A percentile compares a stretch with the other conserved stretches of the same genome.
These are phyloP conservation scores for Aspergillus leporis DNA, from an alignment of 495 filamentous ascomycete species.

Conservation along the genomic window DNA sequence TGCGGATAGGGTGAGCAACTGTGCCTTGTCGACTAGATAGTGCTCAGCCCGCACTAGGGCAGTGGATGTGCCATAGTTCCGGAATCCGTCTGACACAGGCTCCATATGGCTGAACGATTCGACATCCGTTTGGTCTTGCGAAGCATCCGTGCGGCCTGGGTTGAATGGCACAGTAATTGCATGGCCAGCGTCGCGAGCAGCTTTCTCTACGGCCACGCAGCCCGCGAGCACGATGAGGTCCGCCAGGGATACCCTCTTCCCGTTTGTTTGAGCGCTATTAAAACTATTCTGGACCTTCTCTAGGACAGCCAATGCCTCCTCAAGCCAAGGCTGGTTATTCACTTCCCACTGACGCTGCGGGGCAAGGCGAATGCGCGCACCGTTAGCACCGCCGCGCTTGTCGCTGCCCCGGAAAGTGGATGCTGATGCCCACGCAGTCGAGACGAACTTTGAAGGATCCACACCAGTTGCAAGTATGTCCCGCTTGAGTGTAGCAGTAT, in stretches of 20 bases:
- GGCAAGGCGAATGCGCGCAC: constrained; percentile 69
- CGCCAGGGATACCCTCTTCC: constrained; percentile 70
- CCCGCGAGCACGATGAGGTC: constrained; percentile 71
- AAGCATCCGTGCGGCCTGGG: constrained; percentile 52
- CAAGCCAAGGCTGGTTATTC: constrained; percentile 63
- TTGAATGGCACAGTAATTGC: constrained; percentile 44
- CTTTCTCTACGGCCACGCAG: constrained; percentile 43
- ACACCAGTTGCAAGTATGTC: constrained; percentile 60
- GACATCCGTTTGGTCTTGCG: constrained; percentile 64
- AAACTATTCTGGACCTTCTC: constrained; percentile 63
- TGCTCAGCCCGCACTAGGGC: constrained; percentile 61
- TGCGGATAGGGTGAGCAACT: constrained; percentile 64
- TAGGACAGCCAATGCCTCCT: constrained; percentile 55
- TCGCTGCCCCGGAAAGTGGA: constrained; percentile 72
- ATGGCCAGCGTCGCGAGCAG: constrained; percentile 30
- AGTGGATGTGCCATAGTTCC: constrained; percentile 66
- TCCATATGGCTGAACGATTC: constrained; percentile 62
- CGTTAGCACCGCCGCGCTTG: constrained; percentile 77
- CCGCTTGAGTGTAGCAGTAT: constrained; percentile 62
- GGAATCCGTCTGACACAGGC: constrained; percentile 68
- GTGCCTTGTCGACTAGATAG: constrained; percentile 65
- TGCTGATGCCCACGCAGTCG: constrained; percentile 67
- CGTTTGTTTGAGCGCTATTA: constrained; percentile 46
- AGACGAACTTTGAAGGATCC: constrained; percentile 55
- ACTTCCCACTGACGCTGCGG: constrained; percentile 68